Base-by-base conservation (phyloP, 768 basidiomycete species). In the Guyanaporus albipodus region DNA sequence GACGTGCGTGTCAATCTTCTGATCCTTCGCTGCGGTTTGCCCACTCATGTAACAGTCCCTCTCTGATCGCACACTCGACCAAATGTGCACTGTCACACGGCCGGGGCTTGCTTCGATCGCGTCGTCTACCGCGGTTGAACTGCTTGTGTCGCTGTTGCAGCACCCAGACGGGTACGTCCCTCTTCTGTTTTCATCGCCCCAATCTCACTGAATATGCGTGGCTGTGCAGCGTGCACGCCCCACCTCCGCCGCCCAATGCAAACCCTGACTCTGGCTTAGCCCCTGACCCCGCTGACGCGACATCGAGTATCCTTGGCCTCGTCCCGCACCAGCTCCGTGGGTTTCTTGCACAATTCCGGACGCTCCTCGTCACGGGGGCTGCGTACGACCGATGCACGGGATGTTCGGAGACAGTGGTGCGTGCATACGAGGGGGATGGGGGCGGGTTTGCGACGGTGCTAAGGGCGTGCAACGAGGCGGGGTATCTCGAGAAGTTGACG, bases 71-170 rank as follows among this genome's bases (percentile, higher is more conserved):
- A 95, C 94, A 4, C 78, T 98, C 12, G 96, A 98, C 64, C 95
- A 98, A 64, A 97, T 97, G 95, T 99, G 96, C 63, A 98, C 96
- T 1, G 96, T 99, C 24, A 97, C 95, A 0, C 74, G 96, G 18
- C 96, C 96, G 0, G 95, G 95, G 0, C 75, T 98, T 2, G 96
- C 95, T 0, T 82, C 91, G 0, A 91, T 97, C 42, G 96, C 96
- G 0, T 81, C 88, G 2, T 85, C 94, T 1, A 88, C 87, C 0
- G 93, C 92, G 0, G 95, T 97, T 2, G 96, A 99, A 63, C 73
- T 99, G 8, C 78, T 98, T 19, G 83, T 90, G 2, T 89, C 91
- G 0, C 68, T 96, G 4, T 56, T 97, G 8, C 94, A 97, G 59
- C 93, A 97, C 69, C 90, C 92, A 0, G 73, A 83, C 18, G 87